Evolutionary conservation across 768 basidiomycete species (phyloP).

Genomic region (Dendrothele bispora): DNA sequence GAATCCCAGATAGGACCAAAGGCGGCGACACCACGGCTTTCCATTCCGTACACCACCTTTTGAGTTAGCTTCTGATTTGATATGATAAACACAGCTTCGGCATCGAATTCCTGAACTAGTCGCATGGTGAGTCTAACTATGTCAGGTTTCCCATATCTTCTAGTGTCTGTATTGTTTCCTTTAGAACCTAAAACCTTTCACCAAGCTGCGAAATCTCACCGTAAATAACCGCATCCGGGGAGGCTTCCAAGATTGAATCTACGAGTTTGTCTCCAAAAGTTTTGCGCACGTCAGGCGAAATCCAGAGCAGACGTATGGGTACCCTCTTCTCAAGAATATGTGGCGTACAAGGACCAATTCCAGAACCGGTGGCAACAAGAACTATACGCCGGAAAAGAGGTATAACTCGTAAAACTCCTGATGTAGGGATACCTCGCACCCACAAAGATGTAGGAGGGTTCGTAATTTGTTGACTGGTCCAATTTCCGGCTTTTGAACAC

Average conservation of each 20-base stretch:
- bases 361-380: constrained; percentile 37
- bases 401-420: constrained; percentile 34
- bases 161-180: constrained; percentile 27
- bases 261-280: constrained; percentile 45
- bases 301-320: constrained; percentile 38
- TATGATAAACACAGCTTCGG: constrained; percentile 42
- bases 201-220: constrained; percentile 20
- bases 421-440: constrained; percentile 38
- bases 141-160: constrained; percentile 37
- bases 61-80: constrained; percentile 40
- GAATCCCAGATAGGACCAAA: constrained; percentile 45
- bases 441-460: constrained; percentile 38
- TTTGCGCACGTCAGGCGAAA: constrained; percentile 38
- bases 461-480: constrained; percentile 35
- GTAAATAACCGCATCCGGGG: constrained; percentile 36
- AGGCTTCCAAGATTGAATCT: constrained; percentile 32
- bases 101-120: constrained; percentile 35
- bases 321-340: constrained; percentile 32
- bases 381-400: constrained; percentile 36
- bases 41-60: constrained; percentile 40
- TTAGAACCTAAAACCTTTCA: background rate
- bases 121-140: constrained; percentile 33
- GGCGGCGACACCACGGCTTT: constrained; percentile 38
- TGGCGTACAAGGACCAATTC: constrained; percentile 41
- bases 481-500: constrained; percentile 40